These are phyloP conservation scores for Venturia aucupariae DNA, from an alignment of 2,329 filamentous ascomycete species.

Conservation along the genomic window DNA sequence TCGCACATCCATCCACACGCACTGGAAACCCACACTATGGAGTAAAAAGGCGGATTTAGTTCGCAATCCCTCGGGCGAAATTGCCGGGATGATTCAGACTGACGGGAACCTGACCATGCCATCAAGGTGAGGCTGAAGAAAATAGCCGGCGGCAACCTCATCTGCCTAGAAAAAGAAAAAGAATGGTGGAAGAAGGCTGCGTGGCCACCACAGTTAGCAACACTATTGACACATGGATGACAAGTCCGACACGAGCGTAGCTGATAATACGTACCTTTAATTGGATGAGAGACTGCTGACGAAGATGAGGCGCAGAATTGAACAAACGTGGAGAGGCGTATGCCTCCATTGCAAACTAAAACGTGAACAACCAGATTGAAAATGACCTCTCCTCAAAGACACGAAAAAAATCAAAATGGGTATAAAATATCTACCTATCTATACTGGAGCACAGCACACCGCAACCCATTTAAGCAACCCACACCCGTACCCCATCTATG, in stretches of 20 bases:
- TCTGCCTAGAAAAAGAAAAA: not conserved
- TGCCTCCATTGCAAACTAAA: no score
- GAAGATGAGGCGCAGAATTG: no score
- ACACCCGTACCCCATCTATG: no score
- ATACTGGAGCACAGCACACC: no score
- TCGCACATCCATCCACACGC: not conserved
- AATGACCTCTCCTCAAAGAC: no score
- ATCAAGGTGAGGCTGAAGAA: not conserved
- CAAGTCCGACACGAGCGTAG: no score
- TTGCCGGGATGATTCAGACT: not conserved
- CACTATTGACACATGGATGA: not conserved
- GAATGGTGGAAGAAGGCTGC: not conserved
- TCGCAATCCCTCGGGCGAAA: not conserved
- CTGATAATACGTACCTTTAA: not conserved
- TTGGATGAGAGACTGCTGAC: not conserved
- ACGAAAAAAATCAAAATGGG: no score
- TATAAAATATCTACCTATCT: no score
- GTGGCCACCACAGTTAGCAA: not conserved
- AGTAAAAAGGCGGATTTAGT: not conserved
- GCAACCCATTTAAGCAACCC: no score
- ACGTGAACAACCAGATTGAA: no score
- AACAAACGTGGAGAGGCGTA: no score
- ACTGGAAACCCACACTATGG: not conserved
- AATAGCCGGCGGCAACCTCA: not conserved
- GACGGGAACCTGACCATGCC: not conserved